Conservation (phyloP, 768 basidiomycete species). For the Phaffia tasmanica region DNA sequence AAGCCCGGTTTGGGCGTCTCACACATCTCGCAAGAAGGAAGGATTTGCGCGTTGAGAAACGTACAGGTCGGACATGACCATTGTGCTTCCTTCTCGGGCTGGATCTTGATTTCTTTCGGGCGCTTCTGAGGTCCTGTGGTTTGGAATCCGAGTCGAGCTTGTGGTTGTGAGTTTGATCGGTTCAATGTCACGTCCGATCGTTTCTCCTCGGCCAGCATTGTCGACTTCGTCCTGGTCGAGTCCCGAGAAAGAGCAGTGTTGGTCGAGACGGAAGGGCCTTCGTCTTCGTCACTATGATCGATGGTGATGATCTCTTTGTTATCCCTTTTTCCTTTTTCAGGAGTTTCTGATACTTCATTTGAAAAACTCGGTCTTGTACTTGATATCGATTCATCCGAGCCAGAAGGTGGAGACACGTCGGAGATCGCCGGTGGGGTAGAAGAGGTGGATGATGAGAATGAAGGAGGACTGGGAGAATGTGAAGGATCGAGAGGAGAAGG, state of each 20-base stretch:
- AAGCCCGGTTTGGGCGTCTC: conserved; percentile 1
- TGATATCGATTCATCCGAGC: no score
- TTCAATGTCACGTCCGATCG: background rate
- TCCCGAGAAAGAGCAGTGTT: background rate
- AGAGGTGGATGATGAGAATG: background rate
- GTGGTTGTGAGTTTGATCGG: background rate
- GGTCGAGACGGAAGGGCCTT: no score
- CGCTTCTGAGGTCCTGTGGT: background rate
- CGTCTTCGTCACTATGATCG: background rate
- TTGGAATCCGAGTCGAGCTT: background rate
- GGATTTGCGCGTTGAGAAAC: conserved; percentile 1
- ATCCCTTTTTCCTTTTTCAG: background rate
- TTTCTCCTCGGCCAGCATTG: background rate
- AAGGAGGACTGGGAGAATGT: background rate
- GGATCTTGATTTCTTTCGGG: background rate
- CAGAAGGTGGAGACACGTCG: no score
- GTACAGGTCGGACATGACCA: conserved; percentile 25
- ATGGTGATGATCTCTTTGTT: background rate
- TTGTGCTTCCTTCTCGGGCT: background rate
- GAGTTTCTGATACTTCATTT: no score
- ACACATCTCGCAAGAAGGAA: conserved; percentile 4
- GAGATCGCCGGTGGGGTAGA: background rate
- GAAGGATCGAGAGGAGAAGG: background rate
- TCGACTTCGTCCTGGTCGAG: background rate
- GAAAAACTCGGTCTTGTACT: no score